Evolutionary conservation across 83 land plant species (phyloP).

Genomic region (Diphasiastrum complanatum): DNA sequence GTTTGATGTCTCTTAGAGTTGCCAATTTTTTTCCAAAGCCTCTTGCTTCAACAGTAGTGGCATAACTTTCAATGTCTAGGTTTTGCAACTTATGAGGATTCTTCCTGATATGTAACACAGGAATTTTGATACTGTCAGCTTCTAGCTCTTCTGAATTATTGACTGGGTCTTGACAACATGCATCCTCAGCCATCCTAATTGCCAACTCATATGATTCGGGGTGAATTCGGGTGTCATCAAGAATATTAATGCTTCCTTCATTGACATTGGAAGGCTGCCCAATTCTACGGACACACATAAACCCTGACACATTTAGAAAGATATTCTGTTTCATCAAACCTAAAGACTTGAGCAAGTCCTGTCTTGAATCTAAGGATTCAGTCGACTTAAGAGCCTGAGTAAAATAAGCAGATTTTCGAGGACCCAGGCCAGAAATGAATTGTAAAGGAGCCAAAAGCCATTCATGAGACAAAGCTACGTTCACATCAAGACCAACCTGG

Average conservation of each 20-base stretch:
- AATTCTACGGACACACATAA: slow-evolving; percentile 73
- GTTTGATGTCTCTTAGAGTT: slow-evolving; percentile 57
- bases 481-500: slow-evolving; percentile 84
- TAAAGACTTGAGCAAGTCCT: slow-evolving; percentile 46
- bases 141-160: slow-evolving; percentile 52
- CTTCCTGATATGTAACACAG: slow-evolving; percentile 81
- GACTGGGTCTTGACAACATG: slow-evolving; percentile 43
- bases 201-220: slow-evolving; percentile 87
- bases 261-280: slow-evolving; percentile 66
- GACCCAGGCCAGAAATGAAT: slow-evolving; percentile 92
- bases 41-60: slow-evolving; percentile 19
- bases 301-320: slow-evolving; percentile 77
- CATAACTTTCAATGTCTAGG: slow-evolving; percentile 52
- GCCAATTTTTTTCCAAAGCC: slow-evolving; percentile 36
- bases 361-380: slow-evolving; percentile 62
- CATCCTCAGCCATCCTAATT: slow-evolving; percentile 68
- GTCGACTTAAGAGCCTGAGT: slow-evolving; percentile 66
- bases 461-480: slow-evolving; percentile 82
- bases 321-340: slow-evolving; percentile 58
- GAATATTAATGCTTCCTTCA: slow-evolving; percentile 58
- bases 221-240: slow-evolving; percentile 96
- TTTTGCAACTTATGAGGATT: slow-evolving; percentile 46
- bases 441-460: slow-evolving; percentile 91
- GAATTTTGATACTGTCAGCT: slow-evolving; percentile 73
- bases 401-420: slow-evolving; percentile 81